phyloP scores from a whole-genome alignment of 768 basidiomycete genomes.

The Trametes gibbosa region DNA sequence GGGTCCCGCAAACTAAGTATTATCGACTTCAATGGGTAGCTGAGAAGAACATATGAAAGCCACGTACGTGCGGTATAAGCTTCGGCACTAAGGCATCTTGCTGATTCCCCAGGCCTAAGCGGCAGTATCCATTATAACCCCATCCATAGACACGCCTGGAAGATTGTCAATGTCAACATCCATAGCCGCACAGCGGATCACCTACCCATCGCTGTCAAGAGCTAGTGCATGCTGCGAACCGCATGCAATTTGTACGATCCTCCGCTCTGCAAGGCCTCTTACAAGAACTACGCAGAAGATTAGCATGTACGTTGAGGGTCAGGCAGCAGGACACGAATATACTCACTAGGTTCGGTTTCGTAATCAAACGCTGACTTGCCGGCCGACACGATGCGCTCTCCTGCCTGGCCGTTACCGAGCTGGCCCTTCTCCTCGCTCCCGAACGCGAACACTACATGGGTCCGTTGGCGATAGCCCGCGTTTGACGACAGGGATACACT shows the following conservation, averaged over 20 bases:
- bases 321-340: neutral
- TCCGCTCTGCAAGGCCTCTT: constrained; percentile 72
- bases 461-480: neutral
- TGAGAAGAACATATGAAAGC: neutral
- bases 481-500: constrained; percentile 17
- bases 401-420: constrained; percentile 87
- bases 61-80: constrained; percentile 69
- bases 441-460: constrained; percentile 69
- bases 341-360: constrained; percentile 63
- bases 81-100: constrained; percentile 79
- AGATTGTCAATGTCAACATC: neutral
- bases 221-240: constrained; percentile 89
- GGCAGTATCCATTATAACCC: constrained; percentile 91
- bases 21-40: neutral
- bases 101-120: constrained; percentile 86
- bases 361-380: constrained; percentile 84
- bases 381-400: constrained; percentile 85
- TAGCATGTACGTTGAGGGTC: neutral
- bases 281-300: constrained; percentile 54
- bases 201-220: constrained; percentile 72
- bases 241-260: constrained; percentile 77
- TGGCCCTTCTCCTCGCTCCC: constrained; percentile 94
- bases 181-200: too few relatives aligned
- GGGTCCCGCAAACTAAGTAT: constrained; percentile 65
- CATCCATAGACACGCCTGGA: constrained; percentile 74